Percentiles rank a stretch among this genome's conserved stretches.
Conservation (phyloP, 352 stramenopile species). For the Globisporangium spinosum region DNA sequence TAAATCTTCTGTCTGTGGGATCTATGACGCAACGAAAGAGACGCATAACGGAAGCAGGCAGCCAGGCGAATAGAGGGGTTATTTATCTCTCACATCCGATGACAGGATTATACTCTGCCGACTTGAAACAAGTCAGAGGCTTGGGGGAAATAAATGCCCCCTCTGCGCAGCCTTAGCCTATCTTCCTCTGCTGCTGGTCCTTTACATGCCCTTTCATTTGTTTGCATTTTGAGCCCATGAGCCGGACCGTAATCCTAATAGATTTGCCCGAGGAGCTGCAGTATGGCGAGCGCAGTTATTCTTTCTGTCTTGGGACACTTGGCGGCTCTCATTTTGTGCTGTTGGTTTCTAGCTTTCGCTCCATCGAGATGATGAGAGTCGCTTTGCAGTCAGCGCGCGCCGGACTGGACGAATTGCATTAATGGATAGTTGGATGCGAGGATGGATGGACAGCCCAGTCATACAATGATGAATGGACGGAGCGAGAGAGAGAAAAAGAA, state of each 20-base stretch:
- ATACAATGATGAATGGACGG: conserved; percentile 1
- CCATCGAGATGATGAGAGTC: background rate
- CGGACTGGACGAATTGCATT: background rate
- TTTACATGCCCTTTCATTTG: background rate
- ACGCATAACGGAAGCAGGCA: background rate
- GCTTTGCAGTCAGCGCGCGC: background rate
- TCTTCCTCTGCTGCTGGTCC: background rate
- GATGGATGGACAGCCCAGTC: background rate
- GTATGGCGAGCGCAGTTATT: background rate
- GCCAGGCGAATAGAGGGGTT: background rate
- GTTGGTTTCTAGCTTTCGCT: background rate
- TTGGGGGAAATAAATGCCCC: background rate
- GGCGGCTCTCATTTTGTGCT: background rate
- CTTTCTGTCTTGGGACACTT: background rate
- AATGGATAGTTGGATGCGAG: background rate
- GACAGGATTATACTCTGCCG: background rate
- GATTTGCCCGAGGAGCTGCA: background rate
- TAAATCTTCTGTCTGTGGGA: background rate
- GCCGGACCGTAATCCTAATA: background rate
- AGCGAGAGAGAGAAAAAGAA: background rate
- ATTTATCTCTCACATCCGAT: background rate
- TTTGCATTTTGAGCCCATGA: background rate
- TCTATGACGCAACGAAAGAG: background rate
- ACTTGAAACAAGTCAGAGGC: background rate
- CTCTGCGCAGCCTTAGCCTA: background rate